These are phyloP conservation scores for Scutellaria barbata DNA, from an alignment of 257 asterid species.

Conservation along the genomic window DNA sequence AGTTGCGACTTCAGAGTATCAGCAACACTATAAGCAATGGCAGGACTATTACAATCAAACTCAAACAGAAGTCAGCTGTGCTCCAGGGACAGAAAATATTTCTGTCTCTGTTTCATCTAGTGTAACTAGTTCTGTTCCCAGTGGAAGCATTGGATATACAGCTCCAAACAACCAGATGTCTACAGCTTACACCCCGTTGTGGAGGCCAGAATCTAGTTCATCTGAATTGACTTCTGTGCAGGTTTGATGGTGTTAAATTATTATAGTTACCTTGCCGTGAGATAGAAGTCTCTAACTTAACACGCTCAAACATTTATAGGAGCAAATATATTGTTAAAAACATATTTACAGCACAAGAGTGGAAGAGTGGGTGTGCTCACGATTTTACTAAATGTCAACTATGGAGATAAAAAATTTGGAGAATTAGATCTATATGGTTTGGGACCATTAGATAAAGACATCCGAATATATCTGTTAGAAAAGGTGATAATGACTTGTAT, in stretches of 20 bases:
- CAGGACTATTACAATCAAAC: conserved; percentile 85
- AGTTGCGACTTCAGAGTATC: conserved; percentile 67
- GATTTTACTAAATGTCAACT: conserved; percentile 20
- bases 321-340: conserved; percentile 10
- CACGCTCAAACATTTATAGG: background rate
- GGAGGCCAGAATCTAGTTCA: conserved; percentile 71
- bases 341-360: conserved; percentile 2
- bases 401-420: conserved; percentile 11
- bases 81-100: conserved; percentile 97
- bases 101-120: conserved; percentile 62
- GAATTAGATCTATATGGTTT: conserved; percentile 17
- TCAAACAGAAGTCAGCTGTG: conserved; percentile 95
- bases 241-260: conserved; percentile 62
- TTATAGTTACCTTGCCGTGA: conserved; percentile 30
- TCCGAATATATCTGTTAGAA: conserved; percentile 27
- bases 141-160: conserved; percentile 59
- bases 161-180: conserved; percentile 64
- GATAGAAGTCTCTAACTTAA: conserved; percentile 22
- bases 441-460: conserved; percentile 14
- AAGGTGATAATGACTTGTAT: conserved; percentile 10
- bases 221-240: conserved; percentile 62
- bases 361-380: conserved; percentile 17
- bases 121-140: conserved; percentile 61
- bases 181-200: conserved; percentile 57
- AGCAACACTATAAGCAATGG: conserved; percentile 88